Percentiles rank a stretch among this genome's conserved stretches.
phyloP scores from a whole-genome alignment of 2,329 filamentous ascomycete genomes.

The Lizonia empirigonia region DNA sequence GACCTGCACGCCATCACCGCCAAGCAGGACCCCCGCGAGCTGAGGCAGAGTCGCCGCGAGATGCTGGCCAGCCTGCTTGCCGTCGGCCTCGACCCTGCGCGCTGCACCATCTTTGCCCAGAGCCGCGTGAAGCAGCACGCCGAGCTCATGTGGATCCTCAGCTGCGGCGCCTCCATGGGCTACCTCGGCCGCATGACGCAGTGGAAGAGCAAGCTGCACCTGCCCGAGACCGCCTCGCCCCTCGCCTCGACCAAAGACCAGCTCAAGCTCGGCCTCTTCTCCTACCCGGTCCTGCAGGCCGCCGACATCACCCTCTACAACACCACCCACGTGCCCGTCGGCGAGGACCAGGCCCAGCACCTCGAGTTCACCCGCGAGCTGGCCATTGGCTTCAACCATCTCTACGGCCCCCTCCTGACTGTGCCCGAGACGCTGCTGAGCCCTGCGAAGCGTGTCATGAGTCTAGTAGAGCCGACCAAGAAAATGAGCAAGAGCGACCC shows the following conservation, averaged over 20 bases:
- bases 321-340: constrained; percentile 93
- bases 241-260: constrained; percentile 58
- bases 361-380: constrained; percentile 90
- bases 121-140: constrained; percentile 77
- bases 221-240: constrained; percentile 63
- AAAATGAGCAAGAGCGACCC: constrained; percentile 96
- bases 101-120: constrained; percentile 81
- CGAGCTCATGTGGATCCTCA: constrained; percentile 96
- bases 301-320: constrained; percentile 87
- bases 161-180: constrained; percentile 87
- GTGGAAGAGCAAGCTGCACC: constrained; percentile 86
- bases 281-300: constrained; percentile 93
- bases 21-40: constrained; percentile 63
- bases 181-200: constrained; percentile 99
- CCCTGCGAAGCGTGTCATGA: constrained; percentile 88
- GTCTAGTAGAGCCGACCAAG: constrained; percentile 72
- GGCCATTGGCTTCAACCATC: constrained; percentile 84
- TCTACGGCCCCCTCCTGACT: constrained; percentile 58
- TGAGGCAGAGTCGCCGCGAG: constrained; percentile 72
- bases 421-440: constrained; percentile 40
- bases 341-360: constrained; percentile 94
- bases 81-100: constrained; percentile 79
- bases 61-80: constrained; percentile 81
- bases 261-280: constrained; percentile 88
- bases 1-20: constrained; percentile 93